Base-by-base conservation (phyloP, 306 rosid species). In the Parietaria judaica region DNA sequence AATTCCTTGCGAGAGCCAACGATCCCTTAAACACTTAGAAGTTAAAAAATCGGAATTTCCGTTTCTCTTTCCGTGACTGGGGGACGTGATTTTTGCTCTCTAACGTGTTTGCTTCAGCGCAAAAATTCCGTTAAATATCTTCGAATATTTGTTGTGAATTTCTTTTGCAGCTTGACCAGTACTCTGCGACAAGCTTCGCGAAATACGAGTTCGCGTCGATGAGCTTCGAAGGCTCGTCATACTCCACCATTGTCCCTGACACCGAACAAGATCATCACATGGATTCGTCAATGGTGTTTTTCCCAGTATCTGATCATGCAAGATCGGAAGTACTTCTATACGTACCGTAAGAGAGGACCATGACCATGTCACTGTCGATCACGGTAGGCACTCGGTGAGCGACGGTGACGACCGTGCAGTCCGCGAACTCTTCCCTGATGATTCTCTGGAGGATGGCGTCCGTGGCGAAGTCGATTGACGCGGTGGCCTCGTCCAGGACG, bases 361-460 rank as follows among this genome's bases (percentile, higher is more conserved):
- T 80, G 80, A 87, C 84, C 84, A 75, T 74, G 70, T 87, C 82
- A 74, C 95, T 80, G 37, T 84, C 91, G 31, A 81, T 76, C 3
- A 86, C 97, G 4, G 97, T 86, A 36, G 95, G 91, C 66, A 89
- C 87, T 73, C 91, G 72, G n/a, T 87, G 87, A 66, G 89, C 87
- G 7, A 80, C 83, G 0, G 86, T 72, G 53, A 84, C 73, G 10
- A 89, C 91, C 1, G 95, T 89, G 85, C 95, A 81, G 46, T 73
- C 84, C 13, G 71, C 71, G 57, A 89, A 86, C 66, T 89, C 89
- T 62, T 74, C 66, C 73, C 86, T 74, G 56, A 89, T 89, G 66
- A 86, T 70, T 78, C 44, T 53, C 54, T 84, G 92, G 14, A 86
- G 70, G 66, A 76, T 52, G 9, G 76, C 84, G 65, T 89, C 95